A percentile compares a stretch with the other conserved stretches of the same genome.
Conservation (phyloP, 805 yeast species). For the Tetrapisispora phaffii region DNA sequence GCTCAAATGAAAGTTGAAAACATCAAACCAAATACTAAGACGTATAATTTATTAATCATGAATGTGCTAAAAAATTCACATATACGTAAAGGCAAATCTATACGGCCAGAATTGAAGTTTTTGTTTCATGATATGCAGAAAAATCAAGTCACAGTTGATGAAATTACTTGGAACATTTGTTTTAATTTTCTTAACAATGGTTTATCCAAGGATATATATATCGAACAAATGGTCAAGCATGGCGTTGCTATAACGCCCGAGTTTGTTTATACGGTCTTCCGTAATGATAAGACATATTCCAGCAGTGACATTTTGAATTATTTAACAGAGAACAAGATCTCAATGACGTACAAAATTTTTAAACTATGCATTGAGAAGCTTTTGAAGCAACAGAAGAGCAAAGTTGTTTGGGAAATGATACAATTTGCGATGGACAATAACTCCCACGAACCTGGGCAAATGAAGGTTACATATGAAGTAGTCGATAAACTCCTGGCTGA, state of each 20-base stretch:
- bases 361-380: conserved; percentile 21
- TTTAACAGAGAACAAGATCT: conserved; percentile 18
- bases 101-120: conserved; percentile 21
- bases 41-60: conserved; percentile 32
- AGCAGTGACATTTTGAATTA: conserved; percentile 17
- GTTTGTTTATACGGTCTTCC: conserved; percentile 21
- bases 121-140: conserved; percentile 28
- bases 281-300: conserved; percentile 10
- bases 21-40: conserved; percentile 29
- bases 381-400: conserved; percentile 21
- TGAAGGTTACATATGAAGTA: conserved; percentile 5
- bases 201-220: conserved; percentile 24
- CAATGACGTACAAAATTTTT: conserved; percentile 19
- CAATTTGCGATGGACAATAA: conserved; percentile 10
- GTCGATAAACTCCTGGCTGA: conserved; percentile 27
- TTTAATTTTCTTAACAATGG: conserved; percentile 29
- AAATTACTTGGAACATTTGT: conserved; percentile 32
- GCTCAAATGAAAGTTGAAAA: conserved; percentile 33
- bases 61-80: conserved; percentile 23
- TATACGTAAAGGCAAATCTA: conserved; percentile 21
- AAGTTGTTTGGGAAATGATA: conserved; percentile 26
- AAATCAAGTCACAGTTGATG: conserved; percentile 25
- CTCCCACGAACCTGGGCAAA: conserved; percentile 1
- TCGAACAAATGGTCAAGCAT: conserved; percentile 26
- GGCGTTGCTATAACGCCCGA: conserved; percentile 27